Percentiles rank a stretch among this genome's conserved stretches.
Evolutionary conservation across 768 basidiomycete genomes (phyloP).

Genomic region (Exidia glandulosa): DNA sequence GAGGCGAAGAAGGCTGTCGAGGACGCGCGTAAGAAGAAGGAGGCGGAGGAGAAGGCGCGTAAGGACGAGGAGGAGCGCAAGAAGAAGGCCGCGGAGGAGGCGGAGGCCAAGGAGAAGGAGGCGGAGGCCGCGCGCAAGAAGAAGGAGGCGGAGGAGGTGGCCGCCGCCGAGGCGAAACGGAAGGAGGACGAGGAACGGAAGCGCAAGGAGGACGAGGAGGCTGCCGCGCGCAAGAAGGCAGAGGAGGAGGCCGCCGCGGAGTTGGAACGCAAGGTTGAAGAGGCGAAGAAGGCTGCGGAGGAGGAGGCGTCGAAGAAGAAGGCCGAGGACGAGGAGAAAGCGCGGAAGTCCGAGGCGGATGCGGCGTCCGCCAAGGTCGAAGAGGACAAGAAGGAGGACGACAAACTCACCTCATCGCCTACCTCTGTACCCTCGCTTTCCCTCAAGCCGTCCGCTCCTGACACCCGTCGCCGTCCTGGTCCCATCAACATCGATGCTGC

Average conservation of each 20-base stretch:
- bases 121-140: background rate
- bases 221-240: background rate
- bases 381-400: background rate
- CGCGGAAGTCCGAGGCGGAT: conserved; percentile 11
- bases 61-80: conserved; percentile 1
- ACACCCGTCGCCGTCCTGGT: background rate
- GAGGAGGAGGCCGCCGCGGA: background rate
- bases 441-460: background rate
- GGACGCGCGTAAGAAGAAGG: conserved; percentile 7
- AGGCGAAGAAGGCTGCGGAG: conserved; percentile 7
- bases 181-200: background rate
- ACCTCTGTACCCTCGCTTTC: conserved; percentile 8
- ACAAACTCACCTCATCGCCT: conserved; percentile 13
- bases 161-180: no score
- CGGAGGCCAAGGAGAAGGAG: background rate
- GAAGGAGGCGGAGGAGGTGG: no score
- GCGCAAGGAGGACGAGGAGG: background rate
- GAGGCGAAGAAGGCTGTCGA: conserved; percentile 4
- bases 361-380: conserved; percentile 1
- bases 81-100: background rate
- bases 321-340: conserved; percentile 8
- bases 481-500: conserved; percentile 3
- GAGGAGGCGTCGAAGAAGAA: conserved; percentile 11
- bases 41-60: conserved; percentile 6
- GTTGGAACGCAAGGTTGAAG: background rate